These are phyloP conservation scores for Suillus cothurnatus DNA, from an alignment of 768 basidiomycete species.

Conservation along the genomic window DNA sequence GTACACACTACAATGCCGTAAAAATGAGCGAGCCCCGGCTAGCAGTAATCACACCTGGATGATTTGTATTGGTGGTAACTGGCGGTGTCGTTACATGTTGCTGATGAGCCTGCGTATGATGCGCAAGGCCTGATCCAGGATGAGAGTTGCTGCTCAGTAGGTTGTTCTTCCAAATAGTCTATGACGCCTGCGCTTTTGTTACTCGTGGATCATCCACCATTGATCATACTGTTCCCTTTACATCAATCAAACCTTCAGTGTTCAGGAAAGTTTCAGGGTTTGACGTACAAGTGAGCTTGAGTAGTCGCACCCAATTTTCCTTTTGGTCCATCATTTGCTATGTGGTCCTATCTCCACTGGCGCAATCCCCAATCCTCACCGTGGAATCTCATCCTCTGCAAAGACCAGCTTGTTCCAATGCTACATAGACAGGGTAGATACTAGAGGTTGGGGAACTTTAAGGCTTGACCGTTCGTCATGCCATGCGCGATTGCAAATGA, in stretches of 20 bases:
- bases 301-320: slow-evolving; percentile 41
- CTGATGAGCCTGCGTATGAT: background rate
- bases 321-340: slow-evolving; percentile 65
- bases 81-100: background rate
- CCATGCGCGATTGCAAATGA: too few species aligned
- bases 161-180: background rate
- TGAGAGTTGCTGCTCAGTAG: background rate
- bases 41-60: too few species aligned
- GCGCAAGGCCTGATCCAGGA: background rate
- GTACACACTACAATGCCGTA: background rate
- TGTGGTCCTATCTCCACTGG: slow-evolving; percentile 90
- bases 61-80: background rate
- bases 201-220: background rate
- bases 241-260: background rate
- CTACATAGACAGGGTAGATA: slow-evolving; percentile 32
- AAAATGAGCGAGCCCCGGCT: too few species aligned
- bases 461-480: background rate
- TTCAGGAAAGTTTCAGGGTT: background rate
- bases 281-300: background rate
- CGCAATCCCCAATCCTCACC: slow-evolving; percentile 92
- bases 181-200: background rate
- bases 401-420: slow-evolving; percentile 87
- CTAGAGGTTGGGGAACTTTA: background rate
- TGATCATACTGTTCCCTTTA: background rate
- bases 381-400: slow-evolving; percentile 76